These are phyloP conservation scores for Tulasnella sp. DNA, from an alignment of 768 basidiomycete species.

Conservation along the genomic window DNA sequence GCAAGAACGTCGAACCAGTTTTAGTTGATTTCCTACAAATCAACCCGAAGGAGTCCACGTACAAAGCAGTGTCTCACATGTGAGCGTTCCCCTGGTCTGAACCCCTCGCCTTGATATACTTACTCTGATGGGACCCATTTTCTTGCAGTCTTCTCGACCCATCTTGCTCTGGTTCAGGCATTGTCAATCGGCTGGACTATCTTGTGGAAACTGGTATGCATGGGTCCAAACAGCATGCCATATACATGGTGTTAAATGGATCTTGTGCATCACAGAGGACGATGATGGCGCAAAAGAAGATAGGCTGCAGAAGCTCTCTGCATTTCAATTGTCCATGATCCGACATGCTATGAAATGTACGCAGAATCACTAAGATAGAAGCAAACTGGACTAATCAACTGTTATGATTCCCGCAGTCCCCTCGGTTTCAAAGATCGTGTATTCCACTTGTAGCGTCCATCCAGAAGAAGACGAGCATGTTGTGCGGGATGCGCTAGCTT, in stretches of 20 bases:
- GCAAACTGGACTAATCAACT: constrained; percentile 11
- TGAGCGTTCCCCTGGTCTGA: constrained; percentile 33
- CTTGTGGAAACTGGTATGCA: constrained; percentile 59
- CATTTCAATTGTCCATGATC: constrained; percentile 86
- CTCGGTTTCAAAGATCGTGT: constrained; percentile 68
- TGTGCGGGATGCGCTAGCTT: constrained; percentile 59
- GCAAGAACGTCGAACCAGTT: constrained; percentile 64
- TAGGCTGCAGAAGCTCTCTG: constrained; percentile 71
- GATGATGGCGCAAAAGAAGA: constrained; percentile 38
- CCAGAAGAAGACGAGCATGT: constrained; percentile 89
- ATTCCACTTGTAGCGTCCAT: constrained; percentile 96
- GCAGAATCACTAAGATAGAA: constrained; percentile 20
- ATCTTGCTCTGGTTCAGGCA: constrained; percentile 92
- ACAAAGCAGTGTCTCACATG: constrained; percentile 72
- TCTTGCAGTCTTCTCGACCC: constrained; percentile 76
- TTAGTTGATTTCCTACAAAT: constrained; percentile 75
- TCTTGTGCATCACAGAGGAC: constrained; percentile 31
- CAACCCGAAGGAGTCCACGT: constrained; percentile 57
- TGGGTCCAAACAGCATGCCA: too few species aligned
- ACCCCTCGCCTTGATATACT: not conserved
- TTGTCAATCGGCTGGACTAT: constrained; percentile 81
- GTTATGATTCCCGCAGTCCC: constrained; percentile 44
- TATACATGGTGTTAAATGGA: not conserved
- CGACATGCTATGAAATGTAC: constrained; percentile 91
- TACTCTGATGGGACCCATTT: not conserved